phyloP scores from a whole-genome alignment of 192 early-diverging fungal genomes.

The Diversispora epigaea region DNA sequence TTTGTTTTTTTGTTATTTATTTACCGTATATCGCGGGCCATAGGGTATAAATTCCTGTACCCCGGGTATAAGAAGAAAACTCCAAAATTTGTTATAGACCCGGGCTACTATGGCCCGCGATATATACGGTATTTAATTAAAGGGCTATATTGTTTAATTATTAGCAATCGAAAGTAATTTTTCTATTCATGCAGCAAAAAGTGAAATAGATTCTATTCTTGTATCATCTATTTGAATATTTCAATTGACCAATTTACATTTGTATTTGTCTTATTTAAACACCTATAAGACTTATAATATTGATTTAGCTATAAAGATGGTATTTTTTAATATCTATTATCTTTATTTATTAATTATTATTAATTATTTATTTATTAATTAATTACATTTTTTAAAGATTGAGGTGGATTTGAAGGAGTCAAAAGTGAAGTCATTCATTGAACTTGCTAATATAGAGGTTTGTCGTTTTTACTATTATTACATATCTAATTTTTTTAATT shows the following conservation, averaged over 20 bases:
- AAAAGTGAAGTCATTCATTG: constrained; percentile 58
- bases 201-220: constrained; percentile 18
- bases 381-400: not conserved
- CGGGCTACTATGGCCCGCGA: too few relatives aligned
- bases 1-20: too few relatives aligned
- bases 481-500: not conserved
- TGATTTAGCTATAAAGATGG: constrained; percentile 49
- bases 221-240: not conserved
- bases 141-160: constrained; percentile 52
- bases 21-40: too few relatives aligned
- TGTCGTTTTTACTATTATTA: constrained; percentile 9
- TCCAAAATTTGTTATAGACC: too few relatives aligned
- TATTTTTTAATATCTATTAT: constrained; percentile 17
- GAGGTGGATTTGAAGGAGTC: constrained; percentile 51
- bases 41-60: too few relatives aligned
- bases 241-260: not conserved
- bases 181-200: constrained; percentile 47
- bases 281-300: constrained; percentile 50
- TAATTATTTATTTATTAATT: not conserved
- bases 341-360: not conserved
- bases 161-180: constrained; percentile 59
- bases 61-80: too few relatives aligned
- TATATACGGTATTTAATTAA: too few relatives aligned
- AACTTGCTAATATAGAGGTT: constrained; percentile 48
- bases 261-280: not conserved